These are phyloP conservation scores for Trebouxia sp. DNA, from an alignment of 139 green algal species.

Conservation along the genomic window DNA sequence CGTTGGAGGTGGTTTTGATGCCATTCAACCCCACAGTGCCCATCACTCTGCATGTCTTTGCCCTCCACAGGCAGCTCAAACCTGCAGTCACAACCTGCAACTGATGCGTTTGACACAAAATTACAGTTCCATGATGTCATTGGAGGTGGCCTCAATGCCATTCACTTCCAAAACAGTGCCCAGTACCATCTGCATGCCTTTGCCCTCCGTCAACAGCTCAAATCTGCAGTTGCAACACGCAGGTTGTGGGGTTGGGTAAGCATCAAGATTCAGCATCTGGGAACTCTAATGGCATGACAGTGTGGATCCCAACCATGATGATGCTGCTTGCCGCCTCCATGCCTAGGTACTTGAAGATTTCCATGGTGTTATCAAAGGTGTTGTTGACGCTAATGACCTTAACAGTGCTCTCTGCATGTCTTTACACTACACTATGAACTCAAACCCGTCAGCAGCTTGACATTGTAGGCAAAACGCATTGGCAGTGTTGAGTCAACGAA, in stretches of 20 bases:
- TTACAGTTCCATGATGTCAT: slow-evolving; percentile 64
- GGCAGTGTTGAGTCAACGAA: no score
- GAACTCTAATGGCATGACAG: no score
- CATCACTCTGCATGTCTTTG: slow-evolving; percentile 80
- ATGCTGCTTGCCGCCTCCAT: slow-evolving; percentile 87
- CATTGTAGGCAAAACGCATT: no score
- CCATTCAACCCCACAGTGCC: slow-evolving; percentile 77
- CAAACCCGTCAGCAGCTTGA: no score
- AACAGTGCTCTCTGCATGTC: slow-evolving; percentile 64
- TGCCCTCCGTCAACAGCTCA: no score
- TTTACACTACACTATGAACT: slow-evolving; percentile 65
- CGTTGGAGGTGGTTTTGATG: slow-evolving; percentile 86
- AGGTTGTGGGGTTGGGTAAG: no score
- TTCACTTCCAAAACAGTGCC: no score
- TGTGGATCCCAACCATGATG: slow-evolving; percentile 87
- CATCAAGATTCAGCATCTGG: no score
- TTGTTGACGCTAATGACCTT: slow-evolving; percentile 78
- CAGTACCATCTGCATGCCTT: no score
- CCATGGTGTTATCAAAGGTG: slow-evolving; percentile 93
- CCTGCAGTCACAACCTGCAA: slow-evolving; percentile 41
- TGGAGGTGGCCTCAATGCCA: slow-evolving; percentile 87
- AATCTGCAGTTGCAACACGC: no score
- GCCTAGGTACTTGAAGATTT: slow-evolving; percentile 84
- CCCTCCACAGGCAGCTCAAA: slow-evolving; percentile 48
- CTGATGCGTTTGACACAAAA: slow-evolving; percentile 94